Evolutionary conservation across 176 grass and related monocot genomes (phyloP).

Genomic region (Cymbopogon citratus): DNA sequence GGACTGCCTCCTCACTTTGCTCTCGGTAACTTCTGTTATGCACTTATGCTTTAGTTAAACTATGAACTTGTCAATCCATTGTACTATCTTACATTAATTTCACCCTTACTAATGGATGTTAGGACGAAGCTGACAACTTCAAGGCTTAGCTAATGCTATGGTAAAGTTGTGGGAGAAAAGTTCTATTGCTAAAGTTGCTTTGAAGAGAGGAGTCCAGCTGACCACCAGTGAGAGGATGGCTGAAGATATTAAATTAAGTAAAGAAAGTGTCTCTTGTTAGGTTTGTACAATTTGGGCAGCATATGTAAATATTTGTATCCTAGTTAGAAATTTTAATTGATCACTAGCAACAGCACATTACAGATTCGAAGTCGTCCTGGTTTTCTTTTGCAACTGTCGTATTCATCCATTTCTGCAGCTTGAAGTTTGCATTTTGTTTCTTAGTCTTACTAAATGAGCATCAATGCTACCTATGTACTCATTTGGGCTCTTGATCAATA

Average conservation of each 20-base stretch:
- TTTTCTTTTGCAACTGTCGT: neutral
- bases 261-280: neutral
- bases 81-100: slow-evolving; percentile 3
- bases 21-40: slow-evolving; percentile 48
- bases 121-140: slow-evolving; percentile 87
- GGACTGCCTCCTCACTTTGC: slow-evolving; percentile 86
- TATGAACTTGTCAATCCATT: neutral
- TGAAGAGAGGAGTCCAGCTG: slow-evolving; percentile 87
- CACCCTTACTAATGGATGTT: slow-evolving; percentile 14
- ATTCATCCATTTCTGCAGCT: neutral
- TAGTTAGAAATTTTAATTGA: slow-evolving; percentile 18
- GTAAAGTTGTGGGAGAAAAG: slow-evolving; percentile 90
- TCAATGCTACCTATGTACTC: neutral
- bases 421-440: slow-evolving; percentile 8
- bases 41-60: slow-evolving; percentile 19
- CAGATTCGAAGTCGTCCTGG: neutral
- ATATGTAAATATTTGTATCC: neutral
- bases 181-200: slow-evolving; percentile 83
- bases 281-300: neutral
- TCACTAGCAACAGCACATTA: neutral
- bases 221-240: slow-evolving; percentile 95
- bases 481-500: neutral
- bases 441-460: slow-evolving; percentile 4
- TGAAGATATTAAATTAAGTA: slow-evolving; percentile 84
- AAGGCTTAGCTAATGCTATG: slow-evolving; percentile 83